Evolutionary conservation across 345 rosid genomes (phyloP).

Genomic region (Tarenaya hassleriana): DNA sequence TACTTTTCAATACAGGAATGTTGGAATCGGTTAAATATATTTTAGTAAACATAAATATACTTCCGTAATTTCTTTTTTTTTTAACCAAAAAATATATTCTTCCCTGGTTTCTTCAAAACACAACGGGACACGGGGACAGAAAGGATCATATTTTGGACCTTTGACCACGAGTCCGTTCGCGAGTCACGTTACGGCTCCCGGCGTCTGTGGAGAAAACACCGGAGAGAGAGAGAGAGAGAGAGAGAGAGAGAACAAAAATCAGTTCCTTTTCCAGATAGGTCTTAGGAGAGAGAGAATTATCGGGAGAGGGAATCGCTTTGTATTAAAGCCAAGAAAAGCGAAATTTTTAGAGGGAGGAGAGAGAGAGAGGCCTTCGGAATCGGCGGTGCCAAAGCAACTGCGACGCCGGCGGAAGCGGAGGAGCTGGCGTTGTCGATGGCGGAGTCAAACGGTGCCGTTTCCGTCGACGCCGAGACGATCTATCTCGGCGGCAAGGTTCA

Average conservation of each 20-base stretch:
- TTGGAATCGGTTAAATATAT: no score
- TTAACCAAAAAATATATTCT: no score
- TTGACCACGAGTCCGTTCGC: constrained; percentile 3
- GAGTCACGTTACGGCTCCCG: constrained; percentile 28
- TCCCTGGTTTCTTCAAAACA: no score
- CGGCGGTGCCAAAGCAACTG: constrained; percentile 6
- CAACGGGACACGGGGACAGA: no score
- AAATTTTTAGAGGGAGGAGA: constrained; percentile 16
- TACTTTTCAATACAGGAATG: no score
- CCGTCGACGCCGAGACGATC: constrained; percentile 71
- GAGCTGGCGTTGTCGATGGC: constrained; percentile 58
- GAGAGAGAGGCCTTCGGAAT: constrained; percentile 13
- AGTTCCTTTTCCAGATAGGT: no score
- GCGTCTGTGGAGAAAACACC: constrained; percentile 30
- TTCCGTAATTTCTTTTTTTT: no score
- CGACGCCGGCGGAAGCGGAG: constrained; percentile 24
- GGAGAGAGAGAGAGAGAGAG: not conserved
- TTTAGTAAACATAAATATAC: no score
- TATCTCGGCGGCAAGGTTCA: constrained; percentile 80
- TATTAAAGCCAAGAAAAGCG: constrained; percentile 27
- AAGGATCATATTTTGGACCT: no score
- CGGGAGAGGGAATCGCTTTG: constrained; percentile 24
- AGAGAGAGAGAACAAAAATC: no score
- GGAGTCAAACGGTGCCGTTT: constrained; percentile 46
- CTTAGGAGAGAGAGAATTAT: constrained; percentile 21